Percentiles rank a stretch among this genome's conserved stretches.
phyloP scores from a whole-genome alignment of 2,329 filamentous ascomycete species.

The Aspergillus ochraceoroseus region DNA sequence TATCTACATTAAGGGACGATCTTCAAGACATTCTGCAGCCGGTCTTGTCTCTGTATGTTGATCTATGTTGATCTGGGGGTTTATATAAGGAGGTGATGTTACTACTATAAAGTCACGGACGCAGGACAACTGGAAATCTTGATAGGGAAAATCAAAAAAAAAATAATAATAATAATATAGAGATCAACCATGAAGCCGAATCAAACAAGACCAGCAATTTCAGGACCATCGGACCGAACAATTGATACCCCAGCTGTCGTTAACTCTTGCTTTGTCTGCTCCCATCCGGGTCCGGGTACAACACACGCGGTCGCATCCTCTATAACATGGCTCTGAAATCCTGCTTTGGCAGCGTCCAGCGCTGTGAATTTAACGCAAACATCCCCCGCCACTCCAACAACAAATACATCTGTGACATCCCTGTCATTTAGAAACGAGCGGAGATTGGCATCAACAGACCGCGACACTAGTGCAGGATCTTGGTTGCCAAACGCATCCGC shows the following conservation, averaged over 20 bases:
- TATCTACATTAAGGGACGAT: neutral
- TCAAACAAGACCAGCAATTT: constrained; percentile 50
- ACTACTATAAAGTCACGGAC: no score
- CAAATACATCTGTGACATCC: constrained; percentile 70
- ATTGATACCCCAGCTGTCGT: constrained; percentile 57
- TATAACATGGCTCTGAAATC: constrained; percentile 71
- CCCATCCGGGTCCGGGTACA: constrained; percentile 55
- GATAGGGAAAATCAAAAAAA: neutral
- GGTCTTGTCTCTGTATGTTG: neutral
- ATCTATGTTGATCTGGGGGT: constrained; percentile 1
- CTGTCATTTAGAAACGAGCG: constrained; percentile 52
- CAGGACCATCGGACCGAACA: constrained; percentile 53
- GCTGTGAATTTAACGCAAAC: constrained; percentile 84
- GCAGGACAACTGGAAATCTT: neutral
- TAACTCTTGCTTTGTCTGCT: constrained; percentile 52
- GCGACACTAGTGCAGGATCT: constrained; percentile 30
- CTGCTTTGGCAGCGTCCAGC: constrained; percentile 67
- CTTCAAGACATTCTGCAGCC: neutral
- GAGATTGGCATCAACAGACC: constrained; percentile 55
- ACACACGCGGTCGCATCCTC: constrained; percentile 75
- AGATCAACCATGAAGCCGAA: neutral
- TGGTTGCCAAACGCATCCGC: constrained; percentile 65
- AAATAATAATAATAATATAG: neutral
- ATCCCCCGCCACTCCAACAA: constrained; percentile 81
- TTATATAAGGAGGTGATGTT: no score